phyloP scores from a whole-genome alignment of 2,329 filamentous ascomycete species.

The Orbilia quercus region DNA sequence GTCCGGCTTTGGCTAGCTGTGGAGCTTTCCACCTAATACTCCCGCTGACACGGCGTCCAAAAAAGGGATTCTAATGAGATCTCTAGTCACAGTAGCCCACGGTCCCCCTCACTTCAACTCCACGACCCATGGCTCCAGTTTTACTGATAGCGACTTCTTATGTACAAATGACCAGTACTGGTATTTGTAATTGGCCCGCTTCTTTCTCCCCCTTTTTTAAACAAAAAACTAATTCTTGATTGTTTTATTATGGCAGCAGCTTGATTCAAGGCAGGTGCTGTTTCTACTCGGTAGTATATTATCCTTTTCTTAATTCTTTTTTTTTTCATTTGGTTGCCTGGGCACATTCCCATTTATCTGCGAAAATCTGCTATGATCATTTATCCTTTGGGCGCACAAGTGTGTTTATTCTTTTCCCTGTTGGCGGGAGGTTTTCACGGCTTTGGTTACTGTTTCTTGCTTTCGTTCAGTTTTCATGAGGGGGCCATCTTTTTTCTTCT shows the following conservation, averaged over 20 bases:
- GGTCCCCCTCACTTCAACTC: neutral
- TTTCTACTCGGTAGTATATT: constrained; percentile 43
- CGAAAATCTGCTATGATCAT: constrained; percentile 44
- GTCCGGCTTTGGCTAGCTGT: constrained; percentile 2
- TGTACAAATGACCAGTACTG: constrained; percentile 13
- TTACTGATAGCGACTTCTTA: constrained; percentile 31
- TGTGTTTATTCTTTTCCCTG: constrained; percentile 25
- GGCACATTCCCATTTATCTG: too few relatives aligned
- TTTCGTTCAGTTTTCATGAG: too few relatives aligned
- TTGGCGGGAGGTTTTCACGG: neutral
- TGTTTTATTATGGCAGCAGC: constrained; percentile 44
- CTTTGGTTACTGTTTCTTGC: constrained; percentile 16
- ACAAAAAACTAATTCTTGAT: constrained; percentile 12
- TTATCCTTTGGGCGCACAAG: constrained; percentile 43
- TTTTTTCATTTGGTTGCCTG: constrained; percentile 49
- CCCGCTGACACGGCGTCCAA: neutral
- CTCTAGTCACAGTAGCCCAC: neutral
- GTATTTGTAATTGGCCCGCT: too few relatives aligned
- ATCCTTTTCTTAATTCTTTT: constrained; percentile 44
- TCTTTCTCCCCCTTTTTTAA: too few relatives aligned
- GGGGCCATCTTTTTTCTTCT: constrained; percentile 11
- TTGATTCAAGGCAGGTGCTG: constrained; percentile 31
- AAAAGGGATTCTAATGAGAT: neutral
- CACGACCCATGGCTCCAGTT: constrained; percentile 11
- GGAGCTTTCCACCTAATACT: neutral